These are phyloP conservation scores for Sutorius australiensis DNA, from an alignment of 768 basidiomycete species.

Conservation along the genomic window DNA sequence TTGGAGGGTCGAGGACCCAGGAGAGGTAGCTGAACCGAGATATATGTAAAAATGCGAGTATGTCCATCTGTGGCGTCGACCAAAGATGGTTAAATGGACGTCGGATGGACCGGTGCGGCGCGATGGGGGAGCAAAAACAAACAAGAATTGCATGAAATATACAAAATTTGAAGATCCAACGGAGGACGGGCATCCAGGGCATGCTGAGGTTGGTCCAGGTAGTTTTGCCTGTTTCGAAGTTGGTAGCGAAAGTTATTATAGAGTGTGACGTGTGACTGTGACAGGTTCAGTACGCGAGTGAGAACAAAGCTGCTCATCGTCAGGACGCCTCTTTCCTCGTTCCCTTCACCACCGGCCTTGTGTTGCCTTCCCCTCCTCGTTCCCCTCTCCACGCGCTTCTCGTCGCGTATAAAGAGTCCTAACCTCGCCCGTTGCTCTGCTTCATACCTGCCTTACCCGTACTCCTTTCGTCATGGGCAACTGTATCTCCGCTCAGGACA, in stretches of 20 bases:
- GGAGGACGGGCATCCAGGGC: not conserved
- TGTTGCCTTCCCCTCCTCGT: too few relatives aligned
- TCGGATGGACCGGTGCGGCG: not conserved
- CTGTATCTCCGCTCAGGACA: constrained; percentile 56
- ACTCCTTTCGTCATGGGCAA: constrained; percentile 52
- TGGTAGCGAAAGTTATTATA: not conserved
- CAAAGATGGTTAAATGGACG: constrained; percentile 18
- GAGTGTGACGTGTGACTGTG: constrained; percentile 21
- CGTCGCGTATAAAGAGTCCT: not conserved
- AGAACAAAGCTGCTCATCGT: constrained; percentile 23
- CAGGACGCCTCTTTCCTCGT: constrained; percentile 9
- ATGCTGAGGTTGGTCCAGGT: too few relatives aligned
- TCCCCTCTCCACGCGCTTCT: not conserved
- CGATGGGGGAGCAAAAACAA: not conserved
- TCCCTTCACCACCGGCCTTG: constrained; percentile 4
- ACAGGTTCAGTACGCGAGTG: constrained; percentile 16
- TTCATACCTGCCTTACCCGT: not conserved
- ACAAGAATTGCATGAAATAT: too few relatives aligned
- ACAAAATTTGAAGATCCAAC: not conserved
- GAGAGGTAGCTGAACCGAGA: not conserved
- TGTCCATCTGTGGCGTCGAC: constrained; percentile 10
- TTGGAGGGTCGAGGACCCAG: not conserved
- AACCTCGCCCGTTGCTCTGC: not conserved
- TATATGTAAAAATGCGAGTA: constrained; percentile 8
- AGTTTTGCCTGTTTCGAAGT: too few relatives aligned